A percentile compares a stretch with the other conserved stretches of the same genome.
These are phyloP conservation scores for Podospora conica DNA, from an alignment of 495 filamentous ascomycete species.

Conservation along the genomic window DNA sequence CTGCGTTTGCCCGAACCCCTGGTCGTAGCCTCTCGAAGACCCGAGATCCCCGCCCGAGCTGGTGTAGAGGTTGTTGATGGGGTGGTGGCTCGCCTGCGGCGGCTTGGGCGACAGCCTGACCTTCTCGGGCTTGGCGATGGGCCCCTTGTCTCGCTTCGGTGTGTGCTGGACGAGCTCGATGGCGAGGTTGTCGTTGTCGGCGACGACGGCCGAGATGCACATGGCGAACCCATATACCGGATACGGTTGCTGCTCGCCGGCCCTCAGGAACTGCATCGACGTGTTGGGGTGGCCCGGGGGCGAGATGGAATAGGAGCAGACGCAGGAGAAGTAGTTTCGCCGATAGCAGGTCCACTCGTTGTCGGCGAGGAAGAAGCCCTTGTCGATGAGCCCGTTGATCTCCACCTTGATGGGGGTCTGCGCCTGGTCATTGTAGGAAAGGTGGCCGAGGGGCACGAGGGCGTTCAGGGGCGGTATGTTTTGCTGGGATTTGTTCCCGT, in stretches of 20 bases:
- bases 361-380: slow-evolving; percentile 84
- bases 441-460: slow-evolving; percentile 50
- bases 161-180: slow-evolving; percentile 93
- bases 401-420: slow-evolving; percentile 56
- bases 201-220: slow-evolving; percentile 81
- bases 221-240: slow-evolving; percentile 68
- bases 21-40: slow-evolving; percentile 35
- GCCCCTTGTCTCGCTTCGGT: slow-evolving; percentile 89
- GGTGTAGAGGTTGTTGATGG: slow-evolving; percentile 30
- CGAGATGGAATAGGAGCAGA: slow-evolving; percentile 69
- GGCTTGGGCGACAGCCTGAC: slow-evolving; percentile 63
- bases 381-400: slow-evolving; percentile 81
- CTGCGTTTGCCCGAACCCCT: slow-evolving; percentile 33
- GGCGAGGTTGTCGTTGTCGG: slow-evolving; percentile 65
- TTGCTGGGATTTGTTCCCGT: slow-evolving; percentile 35
- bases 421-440: slow-evolving; percentile 54
- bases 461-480: slow-evolving; percentile 55
- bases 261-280: slow-evolving; percentile 36
- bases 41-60: slow-evolving; percentile 33
- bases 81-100: slow-evolving; percentile 43
- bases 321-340: slow-evolving; percentile 88
- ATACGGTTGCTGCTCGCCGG: slow-evolving; percentile 33
- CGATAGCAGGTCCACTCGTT: slow-evolving; percentile 94
- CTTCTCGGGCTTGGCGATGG: slow-evolving; percentile 69
- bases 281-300: slow-evolving; percentile 39